Conservation (phyloP, 768 basidiomycete species). For the Termitomyces sp. region DNA sequence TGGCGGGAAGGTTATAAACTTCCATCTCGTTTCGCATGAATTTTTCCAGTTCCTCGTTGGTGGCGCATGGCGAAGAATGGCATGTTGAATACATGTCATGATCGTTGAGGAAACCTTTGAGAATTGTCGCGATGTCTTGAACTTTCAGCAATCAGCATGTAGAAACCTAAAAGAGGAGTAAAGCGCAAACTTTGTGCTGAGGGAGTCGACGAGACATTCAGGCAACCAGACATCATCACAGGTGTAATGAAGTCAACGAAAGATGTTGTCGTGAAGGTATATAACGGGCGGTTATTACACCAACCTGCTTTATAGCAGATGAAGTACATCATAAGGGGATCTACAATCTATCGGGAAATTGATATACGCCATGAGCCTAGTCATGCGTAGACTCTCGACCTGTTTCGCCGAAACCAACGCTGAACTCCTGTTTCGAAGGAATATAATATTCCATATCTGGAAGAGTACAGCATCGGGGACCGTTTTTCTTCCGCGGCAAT, state of each 20-base stretch:
- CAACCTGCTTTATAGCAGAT: neutral
- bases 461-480: too few relatives aligned
- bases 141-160: neutral
- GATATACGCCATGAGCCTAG: neutral
- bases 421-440: too few relatives aligned
- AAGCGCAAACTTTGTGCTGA: neutral
- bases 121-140: neutral
- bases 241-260: neutral
- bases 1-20: neutral
- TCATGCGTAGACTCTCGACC: too few relatives aligned
- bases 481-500: too few relatives aligned
- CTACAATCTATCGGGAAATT: neutral
- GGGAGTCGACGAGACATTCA: neutral
- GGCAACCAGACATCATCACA: neutral
- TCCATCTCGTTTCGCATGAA: slow-evolving; percentile 10
- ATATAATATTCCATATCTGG: too few relatives aligned
- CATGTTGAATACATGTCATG: neutral
- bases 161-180: neutral
- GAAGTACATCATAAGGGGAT: neutral
- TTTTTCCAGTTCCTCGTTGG: slow-evolving; percentile 6
- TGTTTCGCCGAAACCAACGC: too few relatives aligned
- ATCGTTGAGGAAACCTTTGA: slow-evolving; percentile 5
- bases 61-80: neutral
- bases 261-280: neutral
- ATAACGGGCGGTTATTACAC: neutral